Conservation (phyloP, 2,329 filamentous ascomycete genomes). For the Alternaria burnsii region DNA sequence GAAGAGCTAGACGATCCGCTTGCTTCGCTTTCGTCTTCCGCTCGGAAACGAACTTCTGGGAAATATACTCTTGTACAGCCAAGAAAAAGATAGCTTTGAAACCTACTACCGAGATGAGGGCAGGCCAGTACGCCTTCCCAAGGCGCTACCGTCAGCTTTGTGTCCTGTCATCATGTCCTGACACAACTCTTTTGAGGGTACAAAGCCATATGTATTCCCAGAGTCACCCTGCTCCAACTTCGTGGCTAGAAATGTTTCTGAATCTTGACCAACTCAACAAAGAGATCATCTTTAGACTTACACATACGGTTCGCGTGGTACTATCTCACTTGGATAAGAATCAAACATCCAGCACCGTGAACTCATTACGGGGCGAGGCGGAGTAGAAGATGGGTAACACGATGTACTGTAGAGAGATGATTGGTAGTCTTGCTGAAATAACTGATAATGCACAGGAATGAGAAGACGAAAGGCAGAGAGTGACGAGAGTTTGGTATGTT, state of each 20-base stretch:
- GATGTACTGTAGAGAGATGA: background rate
- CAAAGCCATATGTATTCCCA: background rate
- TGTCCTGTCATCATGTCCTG: background rate
- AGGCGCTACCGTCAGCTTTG: background rate
- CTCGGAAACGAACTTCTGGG: background rate
- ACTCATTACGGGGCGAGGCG: background rate
- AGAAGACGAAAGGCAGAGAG: background rate
- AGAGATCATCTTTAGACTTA: background rate
- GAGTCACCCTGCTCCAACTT: background rate
- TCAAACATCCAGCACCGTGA: background rate
- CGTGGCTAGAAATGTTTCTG: background rate
- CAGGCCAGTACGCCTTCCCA: background rate
- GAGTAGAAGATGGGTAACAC: background rate
- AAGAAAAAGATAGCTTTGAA: background rate
- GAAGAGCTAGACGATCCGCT: background rate
- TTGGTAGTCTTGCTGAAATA: background rate
- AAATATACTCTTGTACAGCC: background rate
- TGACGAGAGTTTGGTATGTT: background rate
- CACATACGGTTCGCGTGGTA: background rate
- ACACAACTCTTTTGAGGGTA: background rate
- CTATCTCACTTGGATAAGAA: background rate
- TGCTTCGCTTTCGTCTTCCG: background rate
- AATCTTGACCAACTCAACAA: background rate
- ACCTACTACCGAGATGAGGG: background rate
- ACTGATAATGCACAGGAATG: background rate